phyloP scores from a whole-genome alignment of 495 filamentous ascomycete species.

The Entonaema liquescens region DNA sequence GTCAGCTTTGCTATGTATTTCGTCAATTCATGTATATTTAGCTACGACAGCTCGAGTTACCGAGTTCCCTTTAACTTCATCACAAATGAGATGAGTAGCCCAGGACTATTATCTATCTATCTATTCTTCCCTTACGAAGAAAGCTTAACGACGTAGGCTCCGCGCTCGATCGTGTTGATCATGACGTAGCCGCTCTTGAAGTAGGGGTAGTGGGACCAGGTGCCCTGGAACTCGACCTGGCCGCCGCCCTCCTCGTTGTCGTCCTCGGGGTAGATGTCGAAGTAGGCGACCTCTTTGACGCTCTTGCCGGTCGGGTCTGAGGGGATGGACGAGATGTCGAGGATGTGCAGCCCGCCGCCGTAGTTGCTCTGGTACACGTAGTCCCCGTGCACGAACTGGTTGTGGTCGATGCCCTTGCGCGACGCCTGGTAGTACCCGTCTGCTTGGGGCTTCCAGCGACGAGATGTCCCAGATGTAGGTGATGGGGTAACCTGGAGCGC shows the following conservation, averaged over 20 bases:
- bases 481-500: slow-evolving; percentile 56
- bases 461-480: slow-evolving; percentile 68
- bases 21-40: slow-evolving; percentile 20
- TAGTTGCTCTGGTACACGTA: slow-evolving; percentile 67
- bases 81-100: neutral
- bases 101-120: neutral
- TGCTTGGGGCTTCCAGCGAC: slow-evolving; percentile 58
- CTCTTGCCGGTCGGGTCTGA: slow-evolving; percentile 61
- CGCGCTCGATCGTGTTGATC: slow-evolving; percentile 68
- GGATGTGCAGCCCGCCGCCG: slow-evolving; percentile 63
- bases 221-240: slow-evolving; percentile 64
- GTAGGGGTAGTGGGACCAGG: slow-evolving; percentile 65
- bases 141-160: slow-evolving; percentile 61
- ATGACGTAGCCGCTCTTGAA: slow-evolving; percentile 67
- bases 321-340: slow-evolving; percentile 63
- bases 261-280: slow-evolving; percentile 70
- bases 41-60: neutral
- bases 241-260: slow-evolving; percentile 57
- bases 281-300: slow-evolving; percentile 64
- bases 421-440: slow-evolving; percentile 61
- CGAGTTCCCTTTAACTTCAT: neutral
- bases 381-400: slow-evolving; percentile 66
- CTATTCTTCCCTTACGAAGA: slow-evolving; percentile 14
- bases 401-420: slow-evolving; percentile 66
- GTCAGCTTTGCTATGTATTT: slow-evolving; percentile 13